Evolutionary conservation across 345 rosid genomes (phyloP), one percentile per base, ranked within the genome.

Genomic region (Syzygium oleosum): DNA sequence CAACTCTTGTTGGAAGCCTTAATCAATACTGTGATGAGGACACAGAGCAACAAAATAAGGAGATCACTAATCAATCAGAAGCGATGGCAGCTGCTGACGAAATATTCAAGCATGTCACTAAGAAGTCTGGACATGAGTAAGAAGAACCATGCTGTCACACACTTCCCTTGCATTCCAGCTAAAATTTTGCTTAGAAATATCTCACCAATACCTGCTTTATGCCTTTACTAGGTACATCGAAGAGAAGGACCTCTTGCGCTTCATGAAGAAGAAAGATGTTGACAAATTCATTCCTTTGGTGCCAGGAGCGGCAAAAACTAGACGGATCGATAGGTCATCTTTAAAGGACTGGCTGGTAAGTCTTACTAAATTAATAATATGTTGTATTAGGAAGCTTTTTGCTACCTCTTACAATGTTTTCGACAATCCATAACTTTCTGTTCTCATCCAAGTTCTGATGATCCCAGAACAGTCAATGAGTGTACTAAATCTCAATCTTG

Each of bases 41-140:
- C 58, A 11, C 7, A 1, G 93, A 89, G 89, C 89, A 91, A 87
- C 89, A 91, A 84, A 89, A 92, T 58, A 46, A 88, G 65, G 95
- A 95, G 90, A 95, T 95, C 85, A 93, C 94, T 7, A 94, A 89
- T 61, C 95, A 95, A 88, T 92, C 93, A 95, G 95, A 94, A 90
- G 95, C 97, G 12, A 94, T 91, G 87, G 94, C 91, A 9, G 95
- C 97, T 85, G 96, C 95, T 27, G 93, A 91, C 86, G 87, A 85
- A 88, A 91, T 94, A 86, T 95, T 94, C 92, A 88, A 78, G 85
- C 93, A 95, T 85, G 96, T 95, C 7, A 95, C 95, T 73, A 94
- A 91, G 49, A 19, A 73, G 90, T 92, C 91, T 73, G 90, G 91
- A 85, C 34, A 88, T 90, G 93, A 91, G 95, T 95, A 88, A 93